A percentile compares a stretch with the other conserved stretches of the same genome.
Evolutionary conservation across 768 basidiomycete genomes (phyloP).

Genomic region (Russula vinacea): DNA sequence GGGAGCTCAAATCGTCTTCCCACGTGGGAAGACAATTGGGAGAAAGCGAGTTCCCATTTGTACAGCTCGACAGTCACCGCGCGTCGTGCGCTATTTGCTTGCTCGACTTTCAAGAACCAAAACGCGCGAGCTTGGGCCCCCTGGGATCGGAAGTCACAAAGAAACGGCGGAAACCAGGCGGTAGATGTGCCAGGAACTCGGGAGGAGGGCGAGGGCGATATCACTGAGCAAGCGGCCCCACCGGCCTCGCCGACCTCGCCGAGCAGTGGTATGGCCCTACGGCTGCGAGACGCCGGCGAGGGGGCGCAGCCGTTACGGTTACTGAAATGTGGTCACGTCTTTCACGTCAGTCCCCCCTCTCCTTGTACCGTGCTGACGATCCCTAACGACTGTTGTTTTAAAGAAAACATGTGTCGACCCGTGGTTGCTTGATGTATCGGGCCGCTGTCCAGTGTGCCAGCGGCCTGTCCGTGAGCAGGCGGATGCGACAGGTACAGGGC

Average conservation of each 20-base stretch:
- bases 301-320: slow-evolving; percentile 74
- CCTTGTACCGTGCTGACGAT: neutral
- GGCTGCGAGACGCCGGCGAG: slow-evolving; percentile 68
- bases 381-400: slow-evolving; percentile 7
- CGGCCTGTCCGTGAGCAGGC: slow-evolving; percentile 54
- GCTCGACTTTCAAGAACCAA: slow-evolving; percentile 80
- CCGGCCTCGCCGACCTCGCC: neutral
- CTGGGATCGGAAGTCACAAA: slow-evolving; percentile 30
- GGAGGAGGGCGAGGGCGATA: slow-evolving; percentile 37
- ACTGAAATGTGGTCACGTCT: slow-evolving; percentile 80
- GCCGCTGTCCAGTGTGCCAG: slow-evolving; percentile 86
- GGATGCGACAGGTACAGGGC: slow-evolving; percentile 37
- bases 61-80: slow-evolving; percentile 75
- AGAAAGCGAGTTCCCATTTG: slow-evolving; percentile 76
- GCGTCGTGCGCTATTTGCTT: slow-evolving; percentile 83
- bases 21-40: slow-evolving; percentile 79
- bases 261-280: slow-evolving; percentile 41
- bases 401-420: slow-evolving; percentile 88
- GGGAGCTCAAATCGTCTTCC: slow-evolving; percentile 36
- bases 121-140: slow-evolving; percentile 37
- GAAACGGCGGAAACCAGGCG: slow-evolving; percentile 26
- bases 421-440: slow-evolving; percentile 82
- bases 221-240: slow-evolving; percentile 3
- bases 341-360: slow-evolving; percentile 63
- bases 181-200: slow-evolving; percentile 38